These are phyloP conservation scores for Plasmodium berghei DNA, from an alignment of 169 alveolate genomes.

Conservation along the genomic window DNA sequence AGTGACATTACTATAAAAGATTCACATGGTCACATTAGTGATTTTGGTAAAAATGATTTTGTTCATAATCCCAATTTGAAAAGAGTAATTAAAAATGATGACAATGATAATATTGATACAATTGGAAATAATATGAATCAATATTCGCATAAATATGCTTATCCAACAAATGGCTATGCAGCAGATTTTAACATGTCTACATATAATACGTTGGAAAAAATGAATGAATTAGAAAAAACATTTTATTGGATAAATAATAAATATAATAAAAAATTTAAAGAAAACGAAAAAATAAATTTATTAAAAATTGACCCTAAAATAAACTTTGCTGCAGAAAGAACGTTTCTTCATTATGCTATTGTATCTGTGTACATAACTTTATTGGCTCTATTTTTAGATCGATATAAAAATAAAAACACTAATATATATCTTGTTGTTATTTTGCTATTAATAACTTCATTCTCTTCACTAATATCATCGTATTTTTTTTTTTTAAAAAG, in stretches of 20 bases:
- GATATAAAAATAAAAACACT: slow-evolving; percentile 54
- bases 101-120: neutral
- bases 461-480: slow-evolving; percentile 55
- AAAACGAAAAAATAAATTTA: slow-evolving; percentile 49
- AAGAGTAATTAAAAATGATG: neutral
- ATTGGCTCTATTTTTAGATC: slow-evolving; percentile 73
- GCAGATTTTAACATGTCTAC: neutral
- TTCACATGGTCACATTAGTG: neutral
- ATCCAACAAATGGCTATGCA: neutral
- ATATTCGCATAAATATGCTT: neutral
- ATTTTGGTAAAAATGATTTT: too few relatives aligned
- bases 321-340: slow-evolving; percentile 87
- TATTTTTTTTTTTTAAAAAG: slow-evolving; percentile 59
- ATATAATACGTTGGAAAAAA: slow-evolving; percentile 9
- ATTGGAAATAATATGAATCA: neutral
- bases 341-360: slow-evolving; percentile 83
- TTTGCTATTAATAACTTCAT: slow-evolving; percentile 22
- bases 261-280: slow-evolving; percentile 27
- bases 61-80: too few relatives aligned
- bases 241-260: slow-evolving; percentile 24
- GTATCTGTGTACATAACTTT: slow-evolving; percentile 80
- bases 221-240: slow-evolving; percentile 35
- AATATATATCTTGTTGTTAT: slow-evolving; percentile 17
- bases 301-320: slow-evolving; percentile 86
- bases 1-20: slow-evolving; percentile 6